Base-by-base conservation (phyloP, 2,329 filamentous ascomycete species). In the Penicillium palitans region DNA sequence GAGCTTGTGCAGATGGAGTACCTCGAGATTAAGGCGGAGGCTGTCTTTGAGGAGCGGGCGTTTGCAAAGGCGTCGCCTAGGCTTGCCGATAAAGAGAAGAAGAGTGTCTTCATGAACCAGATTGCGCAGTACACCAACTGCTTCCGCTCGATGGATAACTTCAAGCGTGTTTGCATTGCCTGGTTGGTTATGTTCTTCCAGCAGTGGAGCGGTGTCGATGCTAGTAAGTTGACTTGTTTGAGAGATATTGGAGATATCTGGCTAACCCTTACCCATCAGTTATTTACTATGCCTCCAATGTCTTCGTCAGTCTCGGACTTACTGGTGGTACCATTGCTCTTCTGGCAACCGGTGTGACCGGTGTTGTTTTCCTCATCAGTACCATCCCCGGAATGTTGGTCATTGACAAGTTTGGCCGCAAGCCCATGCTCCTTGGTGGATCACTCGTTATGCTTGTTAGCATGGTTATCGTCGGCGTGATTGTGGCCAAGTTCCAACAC, bases 81-180 rank as follows among this genome's bases (percentile, higher is more conserved):
- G 25, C 55, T 70, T 35, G 67, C 66, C 1, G 68, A 70, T 46
- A 61, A 60, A 9, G 67, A 70, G 56, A 71, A 75, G 55, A 72
- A 75, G 37, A 82, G 75, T 58, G 69, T 80, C 0, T 78, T 76
- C 66, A 67, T 68, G 63, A 66, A 78, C 24, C 76, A 84, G 65
- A 70, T 83, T 48, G 80, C 81, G 0, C 80, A 83, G 59, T 84
- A 84, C 60, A 73, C 72, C 56, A 78, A 80, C 55, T 77, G 79
- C 42, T 68, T 83, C 58, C 72, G 78, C 27, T 78, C 76, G 9
- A 75, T 70, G 75, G 80, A 83, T 59, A 82, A 83, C 66, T 74
- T 84, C 59, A 80, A 79, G 70, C 74, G 79, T 39, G 77, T 80
- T 4, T 60, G 72, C 7, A 78, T 73, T 10, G 79, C 76, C 2